phyloP scores from a whole-genome alignment of 2,329 filamentous ascomycete species.

The Fusarium austroafricanum region DNA sequence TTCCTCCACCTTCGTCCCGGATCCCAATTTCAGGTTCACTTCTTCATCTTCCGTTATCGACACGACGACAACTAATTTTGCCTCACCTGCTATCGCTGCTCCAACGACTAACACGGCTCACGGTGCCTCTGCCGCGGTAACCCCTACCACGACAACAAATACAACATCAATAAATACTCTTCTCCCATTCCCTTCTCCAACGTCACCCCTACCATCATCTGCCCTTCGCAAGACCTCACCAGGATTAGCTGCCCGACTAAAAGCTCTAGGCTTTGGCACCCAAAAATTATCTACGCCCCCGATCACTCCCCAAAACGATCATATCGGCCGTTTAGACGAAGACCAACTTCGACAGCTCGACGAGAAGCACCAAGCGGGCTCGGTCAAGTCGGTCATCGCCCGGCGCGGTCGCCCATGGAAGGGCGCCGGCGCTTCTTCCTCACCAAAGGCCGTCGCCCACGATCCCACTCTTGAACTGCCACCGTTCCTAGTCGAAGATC shows the following conservation, averaged over 20 bases:
- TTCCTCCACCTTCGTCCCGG: constrained; percentile 42
- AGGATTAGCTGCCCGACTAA: constrained; percentile 72
- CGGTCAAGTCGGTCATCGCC: constrained; percentile 63
- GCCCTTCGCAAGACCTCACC: constrained; percentile 69
- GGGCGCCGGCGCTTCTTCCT: constrained; percentile 63
- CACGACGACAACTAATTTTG: constrained; percentile 39
- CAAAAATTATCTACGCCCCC: constrained; percentile 52
- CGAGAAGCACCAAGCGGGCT: constrained; percentile 70
- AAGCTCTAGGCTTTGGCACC: constrained; percentile 70
- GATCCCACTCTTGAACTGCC: constrained; percentile 39
- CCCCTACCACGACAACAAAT: constrained; percentile 37
- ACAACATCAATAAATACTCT: constrained; percentile 42
- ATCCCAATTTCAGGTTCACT: constrained; percentile 43
- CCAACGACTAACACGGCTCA: constrained; percentile 30
- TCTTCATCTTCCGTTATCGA: constrained; percentile 35
- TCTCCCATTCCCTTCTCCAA: constrained; percentile 36
- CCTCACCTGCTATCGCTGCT: constrained; percentile 27
- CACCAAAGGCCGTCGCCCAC: constrained; percentile 43
- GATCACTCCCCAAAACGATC: constrained; percentile 52
- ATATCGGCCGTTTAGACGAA: constrained; percentile 76
- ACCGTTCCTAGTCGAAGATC: constrained; percentile 47
- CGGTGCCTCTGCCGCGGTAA: constrained; percentile 36
- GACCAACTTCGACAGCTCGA: constrained; percentile 77
- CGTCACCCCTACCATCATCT: constrained; percentile 45
- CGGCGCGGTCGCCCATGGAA: constrained; percentile 79